Percentiles rank a stretch among this genome's conserved stretches.
phyloP scores from a whole-genome alignment of 805 yeast genomes.

The Lipomyces anomalus region DNA sequence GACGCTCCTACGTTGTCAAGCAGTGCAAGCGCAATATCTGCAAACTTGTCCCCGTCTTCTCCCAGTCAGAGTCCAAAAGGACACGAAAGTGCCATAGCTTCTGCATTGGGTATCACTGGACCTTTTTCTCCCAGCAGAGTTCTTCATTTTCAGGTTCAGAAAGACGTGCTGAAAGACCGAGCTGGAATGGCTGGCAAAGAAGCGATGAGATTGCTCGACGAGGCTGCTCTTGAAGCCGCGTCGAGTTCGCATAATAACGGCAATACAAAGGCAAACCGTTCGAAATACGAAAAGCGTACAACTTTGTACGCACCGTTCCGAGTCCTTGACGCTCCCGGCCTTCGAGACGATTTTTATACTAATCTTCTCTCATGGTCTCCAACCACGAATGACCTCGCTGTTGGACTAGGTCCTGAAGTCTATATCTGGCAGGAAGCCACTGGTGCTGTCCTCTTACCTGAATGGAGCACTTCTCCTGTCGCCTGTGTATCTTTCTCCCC shows the following conservation, averaged over 20 bases:
- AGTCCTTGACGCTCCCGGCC: constrained; percentile 62
- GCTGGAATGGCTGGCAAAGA: neutral
- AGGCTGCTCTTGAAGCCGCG: constrained; percentile 8
- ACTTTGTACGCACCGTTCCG: constrained; percentile 34
- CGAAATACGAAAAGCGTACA: neutral
- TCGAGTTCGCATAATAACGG: constrained; percentile 7
- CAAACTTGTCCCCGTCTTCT: neutral
- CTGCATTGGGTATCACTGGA: constrained; percentile 6
- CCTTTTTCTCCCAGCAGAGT: neutral
- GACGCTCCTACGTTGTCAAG: constrained; percentile 5
- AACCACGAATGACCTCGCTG: constrained; percentile 47
- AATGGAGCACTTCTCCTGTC: constrained; percentile 32
- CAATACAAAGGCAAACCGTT: neutral
- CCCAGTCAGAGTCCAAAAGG: neutral
- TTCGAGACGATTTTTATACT: constrained; percentile 72
- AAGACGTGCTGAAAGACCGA: constrained; percentile 5
- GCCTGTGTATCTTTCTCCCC: constrained; percentile 50
- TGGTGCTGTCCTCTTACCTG: constrained; percentile 43
- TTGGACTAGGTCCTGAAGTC: constrained; percentile 56
- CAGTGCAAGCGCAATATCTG: neutral
- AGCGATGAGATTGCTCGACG: constrained; percentile 9
- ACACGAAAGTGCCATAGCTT: constrained; percentile 7
- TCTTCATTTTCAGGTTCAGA: constrained; percentile 1
- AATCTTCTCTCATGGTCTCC: constrained; percentile 70
- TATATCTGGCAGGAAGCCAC: constrained; percentile 57